phyloP scores from a whole-genome alignment of 2,329 filamentous ascomycete genomes.

The Sclerotiophoma versabilis region DNA sequence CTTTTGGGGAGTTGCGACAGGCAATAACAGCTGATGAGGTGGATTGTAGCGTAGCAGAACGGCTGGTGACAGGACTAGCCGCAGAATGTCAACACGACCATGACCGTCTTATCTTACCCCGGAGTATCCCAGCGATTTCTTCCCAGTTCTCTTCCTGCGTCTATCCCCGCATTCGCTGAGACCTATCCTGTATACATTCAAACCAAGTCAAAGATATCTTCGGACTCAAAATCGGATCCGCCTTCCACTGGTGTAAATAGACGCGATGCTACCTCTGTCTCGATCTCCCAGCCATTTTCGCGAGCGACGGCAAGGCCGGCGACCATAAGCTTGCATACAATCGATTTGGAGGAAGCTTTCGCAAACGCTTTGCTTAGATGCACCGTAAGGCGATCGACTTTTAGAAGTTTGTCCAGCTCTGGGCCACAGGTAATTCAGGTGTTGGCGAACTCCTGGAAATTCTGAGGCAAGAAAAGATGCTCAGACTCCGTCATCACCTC shows the following conservation, averaged over 20 bases:
- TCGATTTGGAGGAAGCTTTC: background rate
- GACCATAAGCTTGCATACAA: background rate
- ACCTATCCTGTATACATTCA: no score
- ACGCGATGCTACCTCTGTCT: background rate
- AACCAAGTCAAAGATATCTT: no score
- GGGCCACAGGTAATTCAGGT: background rate
- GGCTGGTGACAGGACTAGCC: no score
- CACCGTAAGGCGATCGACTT: background rate
- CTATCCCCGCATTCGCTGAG: no score
- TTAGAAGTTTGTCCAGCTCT: background rate
- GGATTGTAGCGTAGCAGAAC: no score
- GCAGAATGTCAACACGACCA: no score
- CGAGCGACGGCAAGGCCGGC: background rate
- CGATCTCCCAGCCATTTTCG: background rate
- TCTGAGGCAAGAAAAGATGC: background rate
- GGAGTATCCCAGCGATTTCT: no score
- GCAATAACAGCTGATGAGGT: slow-evolving; percentile 43
- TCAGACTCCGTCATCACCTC: background rate
- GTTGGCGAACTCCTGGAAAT: background rate
- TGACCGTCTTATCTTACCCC: no score
- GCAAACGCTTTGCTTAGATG: background rate
- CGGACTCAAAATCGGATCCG: background rate
- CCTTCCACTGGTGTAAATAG: background rate
- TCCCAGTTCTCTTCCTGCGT: no score
- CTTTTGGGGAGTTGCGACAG: slow-evolving; percentile 67